Evolutionary conservation across 2,329 filamentous ascomycete species (phyloP).

Genomic region (Rachicladosporium sp.): DNA sequence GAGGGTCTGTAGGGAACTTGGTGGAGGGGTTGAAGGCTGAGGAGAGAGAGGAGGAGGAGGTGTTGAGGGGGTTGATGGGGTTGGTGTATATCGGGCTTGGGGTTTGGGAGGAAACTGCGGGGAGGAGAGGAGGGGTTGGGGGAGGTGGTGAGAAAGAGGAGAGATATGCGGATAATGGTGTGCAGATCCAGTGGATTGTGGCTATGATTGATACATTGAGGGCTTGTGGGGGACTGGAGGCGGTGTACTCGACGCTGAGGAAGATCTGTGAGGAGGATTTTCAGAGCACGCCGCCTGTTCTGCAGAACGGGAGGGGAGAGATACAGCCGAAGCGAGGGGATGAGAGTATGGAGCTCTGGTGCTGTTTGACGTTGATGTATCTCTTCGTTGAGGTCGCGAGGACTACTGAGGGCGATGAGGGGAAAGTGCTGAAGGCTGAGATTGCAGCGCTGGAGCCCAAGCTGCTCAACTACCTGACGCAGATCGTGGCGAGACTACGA

Average conservation of each 20-base stretch:
- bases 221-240: conserved; percentile 27
- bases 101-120: conserved; percentile 39
- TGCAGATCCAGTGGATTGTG: conserved; percentile 34
- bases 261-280: conserved; percentile 19
- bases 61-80: conserved; percentile 26
- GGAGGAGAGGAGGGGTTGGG: conserved; percentile 20
- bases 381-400: conserved; percentile 36
- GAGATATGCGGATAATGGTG: conserved; percentile 19
- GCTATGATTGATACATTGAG: conserved; percentile 31
- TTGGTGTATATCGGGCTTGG: conserved; percentile 36
- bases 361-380: conserved; percentile 36
- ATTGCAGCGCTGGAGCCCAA: conserved; percentile 39
- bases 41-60: conserved; percentile 21
- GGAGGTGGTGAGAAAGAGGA: conserved; percentile 16
- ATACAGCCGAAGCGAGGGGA: conserved; percentile 15
- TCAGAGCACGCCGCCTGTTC: conserved; percentile 10
- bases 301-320: conserved; percentile 13
- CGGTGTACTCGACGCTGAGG: conserved; percentile 28
- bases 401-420: conserved; percentile 15
- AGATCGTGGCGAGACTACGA: conserved; percentile 41
- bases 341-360: conserved; percentile 34
- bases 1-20: conserved; percentile 43
- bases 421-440: conserved; percentile 17
- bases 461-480: conserved; percentile 60
- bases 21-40: conserved; percentile 24